Base-by-base conservation (phyloP, 73 alveolate genomes). In the Paramecium primaurelia region DNA sequence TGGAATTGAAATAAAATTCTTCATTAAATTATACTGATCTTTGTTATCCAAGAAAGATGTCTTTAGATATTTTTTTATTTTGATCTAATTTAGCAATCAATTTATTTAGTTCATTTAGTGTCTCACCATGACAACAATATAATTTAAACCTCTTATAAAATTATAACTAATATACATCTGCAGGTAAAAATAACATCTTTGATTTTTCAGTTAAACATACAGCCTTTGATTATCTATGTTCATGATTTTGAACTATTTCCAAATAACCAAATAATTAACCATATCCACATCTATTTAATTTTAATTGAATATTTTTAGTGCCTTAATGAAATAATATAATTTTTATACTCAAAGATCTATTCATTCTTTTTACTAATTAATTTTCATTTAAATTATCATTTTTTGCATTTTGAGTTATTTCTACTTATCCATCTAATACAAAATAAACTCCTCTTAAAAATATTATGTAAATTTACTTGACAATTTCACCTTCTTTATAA, bases 261-360 rank as follows among this genome's bases (percentile, higher is more conserved):
- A 45, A 45, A 26, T 80, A 80, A 26, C 91, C 91, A 80, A 80
- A 80, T 14, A 80, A 14, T 49, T 80, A 80, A 40, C 91, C 91
- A 22, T 42, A 25, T 26, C 91, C 91, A 11, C 47, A 80, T 80
- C 91, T 80, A 44, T 40, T 25, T 14, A 80, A 47, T 80, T 80
- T 80, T 47, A 80, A 8, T 47, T 42, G 30, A 20, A 80, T 32
- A 44, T 40, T 80, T 80, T 47, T 80, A 20, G 59, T 37, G 37
- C 87, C 91, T 80, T n/a, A 34, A 45, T 38, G 0, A 22, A 22
- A 22, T 3, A 45, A 25, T 9, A 8, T 10, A 0, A n/a, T 9
- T 4, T 10, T 73, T 12, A 14, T 73, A 73, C 87, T 73, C 0
- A 73, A 37, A 12, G 87, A 73, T 73, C 59, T 73, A 10, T 64